These are phyloP conservation scores for Pichia heedii DNA, from an alignment of 805 yeast species.

Conservation along the genomic window DNA sequence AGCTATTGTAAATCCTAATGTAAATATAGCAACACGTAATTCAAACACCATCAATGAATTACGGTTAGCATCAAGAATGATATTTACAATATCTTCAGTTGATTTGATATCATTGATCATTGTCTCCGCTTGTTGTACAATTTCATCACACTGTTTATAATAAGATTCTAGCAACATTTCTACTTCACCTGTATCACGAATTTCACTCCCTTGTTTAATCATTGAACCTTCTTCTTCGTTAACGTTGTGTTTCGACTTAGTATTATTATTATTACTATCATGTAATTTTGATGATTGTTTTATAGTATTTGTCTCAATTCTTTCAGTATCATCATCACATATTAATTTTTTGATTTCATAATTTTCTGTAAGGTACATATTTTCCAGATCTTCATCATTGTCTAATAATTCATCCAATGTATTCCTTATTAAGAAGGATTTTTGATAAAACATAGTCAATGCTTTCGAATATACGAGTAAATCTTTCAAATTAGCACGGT, in stretches of 20 bases:
- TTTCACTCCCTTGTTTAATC: slow-evolving; percentile 3
- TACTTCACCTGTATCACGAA: slow-evolving; percentile 47
- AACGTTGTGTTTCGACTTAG: not conserved
- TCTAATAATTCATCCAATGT: slow-evolving; percentile 79
- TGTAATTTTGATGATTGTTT: not conserved
- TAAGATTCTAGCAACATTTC: slow-evolving; percentile 86
- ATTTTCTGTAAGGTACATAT: slow-evolving; percentile 60
- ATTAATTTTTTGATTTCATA: slow-evolving; percentile 12
- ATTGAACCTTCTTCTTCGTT: not conserved
- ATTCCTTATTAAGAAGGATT: slow-evolving; percentile 63
- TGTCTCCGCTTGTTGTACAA: slow-evolving; percentile 84
- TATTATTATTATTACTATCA: not conserved
- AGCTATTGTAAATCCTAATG: slow-evolving; percentile 79
- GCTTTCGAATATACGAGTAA: slow-evolving; percentile 65
- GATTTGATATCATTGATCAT: slow-evolving; percentile 75
- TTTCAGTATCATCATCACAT: not conserved
- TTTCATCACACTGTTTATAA: slow-evolving; percentile 86
- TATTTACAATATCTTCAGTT: slow-evolving; percentile 88
- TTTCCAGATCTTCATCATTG: slow-evolving; percentile 75
- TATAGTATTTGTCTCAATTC: not conserved
- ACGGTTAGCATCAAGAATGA: slow-evolving; percentile 84
- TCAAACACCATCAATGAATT: slow-evolving; percentile 84
- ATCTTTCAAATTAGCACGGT: slow-evolving; percentile 65
- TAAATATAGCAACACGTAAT: slow-evolving; percentile 71
- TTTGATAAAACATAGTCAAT: slow-evolving; percentile 65